Base-by-base conservation (phyloP, 2,329 filamentous ascomycete genomes). In the Bipolaris victoriae region DNA sequence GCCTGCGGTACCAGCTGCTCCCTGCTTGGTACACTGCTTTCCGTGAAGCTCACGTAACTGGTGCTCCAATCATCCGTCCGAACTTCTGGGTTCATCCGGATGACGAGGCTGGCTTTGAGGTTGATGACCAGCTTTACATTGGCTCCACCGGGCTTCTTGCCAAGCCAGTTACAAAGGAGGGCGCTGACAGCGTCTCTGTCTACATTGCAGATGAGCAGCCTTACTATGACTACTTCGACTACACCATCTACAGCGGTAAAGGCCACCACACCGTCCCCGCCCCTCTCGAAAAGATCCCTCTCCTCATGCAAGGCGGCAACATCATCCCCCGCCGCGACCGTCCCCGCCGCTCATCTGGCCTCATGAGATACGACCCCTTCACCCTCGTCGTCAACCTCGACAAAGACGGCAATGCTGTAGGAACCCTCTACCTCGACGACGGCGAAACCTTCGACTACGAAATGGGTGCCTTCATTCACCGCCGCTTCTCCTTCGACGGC, bases 1-100 rank as follows among this genome's bases (percentile, higher is more conserved):
- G 93, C 33, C 84, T 99, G 40, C 87, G 95, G 49, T 99, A 99
- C 78, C 87, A 89, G 62, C 84, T 99, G 35, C 84, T 99, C 39
- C 95, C 95, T 26, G 87, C 91, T 1, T 98, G 93, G 93, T 99
- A 99, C 77, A 98, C 94, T 1, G 92, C 94, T 7, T 99, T 99
- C 83, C 92, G 94, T 72, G 88, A 96, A 70, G 92, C 95, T 11
- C 89, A 91, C 67, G 83, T 87, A 15, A 87, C 91, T 46, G 94
- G 93, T 39, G 90, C 88, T 53, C 95, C 95, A 0, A 94, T 99
- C 66, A 82, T 99, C 53, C 86, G 91, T 50, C 94, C 95, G 9
- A 92, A 98, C 79, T 96, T 93, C 80, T 98, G 94, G 80, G 90
- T 92, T 1, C 91, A 97, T 71, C 95, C 95, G 0, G 81, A 84